phyloP scores from a whole-genome alignment of 1,284 basidiomycete genomes.

The Nidula niveotomentosa region DNA sequence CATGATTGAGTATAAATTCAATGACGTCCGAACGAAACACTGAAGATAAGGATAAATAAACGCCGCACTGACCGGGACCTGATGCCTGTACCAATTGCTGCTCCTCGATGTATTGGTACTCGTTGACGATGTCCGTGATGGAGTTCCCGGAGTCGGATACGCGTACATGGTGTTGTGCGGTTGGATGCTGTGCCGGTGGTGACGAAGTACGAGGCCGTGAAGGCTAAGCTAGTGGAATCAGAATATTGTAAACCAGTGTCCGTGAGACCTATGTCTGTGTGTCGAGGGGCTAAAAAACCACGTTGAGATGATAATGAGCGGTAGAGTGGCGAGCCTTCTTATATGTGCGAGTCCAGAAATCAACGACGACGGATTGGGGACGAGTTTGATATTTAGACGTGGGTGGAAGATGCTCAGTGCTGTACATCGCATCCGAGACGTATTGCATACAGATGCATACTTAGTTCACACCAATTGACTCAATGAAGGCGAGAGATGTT shows the following conservation, averaged over 20 bases:
- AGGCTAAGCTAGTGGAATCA: neutral
- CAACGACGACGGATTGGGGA: neutral
- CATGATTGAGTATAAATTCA: constrained; percentile 3
- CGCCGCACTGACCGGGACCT: neutral
- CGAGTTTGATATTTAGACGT: neutral
- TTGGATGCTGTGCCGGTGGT: neutral
- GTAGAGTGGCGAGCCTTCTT: neutral
- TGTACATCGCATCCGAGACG: neutral
- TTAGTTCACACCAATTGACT: neutral
- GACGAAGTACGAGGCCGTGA: neutral
- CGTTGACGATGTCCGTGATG: neutral
- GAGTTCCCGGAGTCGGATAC: neutral
- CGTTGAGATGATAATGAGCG: neutral
- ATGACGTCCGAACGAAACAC: neutral
- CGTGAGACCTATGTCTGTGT: neutral
- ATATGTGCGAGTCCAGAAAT: neutral
- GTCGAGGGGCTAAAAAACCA: neutral
- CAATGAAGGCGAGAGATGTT: neutral
- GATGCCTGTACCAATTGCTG: neutral
- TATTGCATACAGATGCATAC: neutral
- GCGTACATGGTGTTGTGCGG: neutral
- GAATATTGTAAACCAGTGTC: neutral
- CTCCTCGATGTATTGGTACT: neutral
- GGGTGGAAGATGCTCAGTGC: neutral
- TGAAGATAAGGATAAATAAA: neutral